Evolutionary conservation across 192 early-diverging fungal genomes (phyloP).

Genomic region (Linderina pennispora): DNA sequence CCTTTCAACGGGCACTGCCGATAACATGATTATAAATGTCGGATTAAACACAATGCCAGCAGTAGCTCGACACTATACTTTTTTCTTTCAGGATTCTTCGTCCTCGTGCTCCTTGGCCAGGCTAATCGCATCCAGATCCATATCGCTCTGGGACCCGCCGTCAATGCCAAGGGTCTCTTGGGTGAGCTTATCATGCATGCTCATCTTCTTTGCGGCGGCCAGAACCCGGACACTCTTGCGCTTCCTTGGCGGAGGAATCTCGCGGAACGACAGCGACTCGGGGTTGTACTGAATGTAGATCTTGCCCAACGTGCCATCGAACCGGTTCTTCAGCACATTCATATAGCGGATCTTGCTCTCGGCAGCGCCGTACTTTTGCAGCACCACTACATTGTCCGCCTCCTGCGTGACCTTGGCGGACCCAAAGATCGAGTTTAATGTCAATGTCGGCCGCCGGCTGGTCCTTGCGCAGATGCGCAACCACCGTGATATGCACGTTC

Average conservation of each 20-base stretch:
- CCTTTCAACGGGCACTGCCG: no score
- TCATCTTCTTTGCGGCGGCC: constrained; percentile 10
- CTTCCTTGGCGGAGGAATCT: constrained; percentile 34
- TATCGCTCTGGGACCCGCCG: no score
- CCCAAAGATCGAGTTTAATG: constrained; percentile 64
- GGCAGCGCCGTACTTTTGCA: constrained; percentile 48
- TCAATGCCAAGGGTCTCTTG: no score
- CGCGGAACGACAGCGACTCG: constrained; percentile 25
- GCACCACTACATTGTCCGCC: constrained; percentile 67
- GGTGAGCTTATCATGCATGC: constrained; percentile 27
- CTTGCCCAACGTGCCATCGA: constrained; percentile 61
- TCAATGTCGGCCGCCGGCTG: constrained; percentile 49
- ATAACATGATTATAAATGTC: no score
- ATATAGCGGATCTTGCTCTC: constrained; percentile 44
- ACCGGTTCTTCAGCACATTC: constrained; percentile 66
- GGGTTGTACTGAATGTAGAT: constrained; percentile 44
- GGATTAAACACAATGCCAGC: no score
- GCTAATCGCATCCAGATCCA: no score
- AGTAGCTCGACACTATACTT: no score
- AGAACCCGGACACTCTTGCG: constrained; percentile 30
- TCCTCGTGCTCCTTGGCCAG: no score
- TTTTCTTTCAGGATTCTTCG: no score
- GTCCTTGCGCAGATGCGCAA: constrained; percentile 67
- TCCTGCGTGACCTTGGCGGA: constrained; percentile 72
- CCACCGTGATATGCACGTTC: constrained; percentile 65